These are phyloP conservation scores for Lagerstroemia speciosa DNA, from an alignment of 345 rosid genomes.

Conservation along the genomic window DNA sequence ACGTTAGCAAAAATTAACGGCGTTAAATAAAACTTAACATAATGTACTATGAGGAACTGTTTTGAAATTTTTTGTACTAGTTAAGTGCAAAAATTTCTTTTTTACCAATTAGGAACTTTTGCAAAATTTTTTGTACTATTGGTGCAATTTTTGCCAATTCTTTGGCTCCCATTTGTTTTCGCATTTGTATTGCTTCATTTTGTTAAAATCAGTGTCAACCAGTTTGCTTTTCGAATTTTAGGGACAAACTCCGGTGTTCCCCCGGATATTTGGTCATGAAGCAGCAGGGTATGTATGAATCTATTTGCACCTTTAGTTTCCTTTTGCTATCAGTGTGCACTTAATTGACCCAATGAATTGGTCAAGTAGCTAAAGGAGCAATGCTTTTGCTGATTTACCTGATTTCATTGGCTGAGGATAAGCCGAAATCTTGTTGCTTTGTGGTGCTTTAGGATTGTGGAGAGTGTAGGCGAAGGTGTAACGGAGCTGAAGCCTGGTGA, in stretches of 20 bases:
- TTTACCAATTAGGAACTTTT: too few relatives aligned
- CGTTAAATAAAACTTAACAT: too few relatives aligned
- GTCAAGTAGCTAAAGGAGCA: too few relatives aligned
- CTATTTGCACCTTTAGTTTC: neutral
- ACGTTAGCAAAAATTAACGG: too few relatives aligned
- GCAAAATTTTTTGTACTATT: too few relatives aligned
- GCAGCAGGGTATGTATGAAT: constrained; percentile 24
- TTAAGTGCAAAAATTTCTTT: too few relatives aligned
- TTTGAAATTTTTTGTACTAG: too few relatives aligned
- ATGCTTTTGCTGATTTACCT: too few relatives aligned
- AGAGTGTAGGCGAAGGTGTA: constrained; percentile 37
- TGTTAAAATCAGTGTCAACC: neutral
- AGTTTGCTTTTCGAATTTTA: neutral
- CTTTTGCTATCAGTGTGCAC: neutral
- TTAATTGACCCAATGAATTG: neutral
- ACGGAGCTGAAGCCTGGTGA: constrained; percentile 28
- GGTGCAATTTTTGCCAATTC: too few relatives aligned
- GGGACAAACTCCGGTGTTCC: constrained; percentile 34
- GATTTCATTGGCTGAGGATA: neutral
- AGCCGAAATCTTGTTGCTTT: neutral
- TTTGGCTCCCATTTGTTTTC: too few relatives aligned
- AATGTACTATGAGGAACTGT: too few relatives aligned
- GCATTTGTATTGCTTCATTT: neutral
- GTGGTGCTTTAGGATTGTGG: constrained; percentile 22
- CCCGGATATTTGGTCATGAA: constrained; percentile 35